Evolutionary conservation across 2,329 filamentous ascomycete species (phyloP).

Genomic region (Apiospora pterosperma): DNA sequence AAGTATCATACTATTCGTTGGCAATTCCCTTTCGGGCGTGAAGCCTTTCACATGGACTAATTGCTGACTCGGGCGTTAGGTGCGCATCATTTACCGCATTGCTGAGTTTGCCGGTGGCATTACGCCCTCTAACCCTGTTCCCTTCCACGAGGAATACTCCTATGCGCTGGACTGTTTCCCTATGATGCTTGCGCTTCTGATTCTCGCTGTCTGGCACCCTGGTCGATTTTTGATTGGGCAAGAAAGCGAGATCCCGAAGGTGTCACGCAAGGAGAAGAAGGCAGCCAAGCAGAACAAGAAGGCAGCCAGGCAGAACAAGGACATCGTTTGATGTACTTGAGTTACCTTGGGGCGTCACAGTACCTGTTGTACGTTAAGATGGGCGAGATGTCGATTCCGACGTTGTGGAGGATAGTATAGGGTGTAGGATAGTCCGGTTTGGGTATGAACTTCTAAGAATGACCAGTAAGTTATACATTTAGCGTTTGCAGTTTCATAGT

Average conservation of each 20-base stretch:
- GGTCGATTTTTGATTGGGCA: conserved; percentile 34
- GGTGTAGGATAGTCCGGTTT: not conserved
- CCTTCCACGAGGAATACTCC: conserved; percentile 49
- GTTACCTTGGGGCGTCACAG: no score
- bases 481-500: not conserved
- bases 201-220: conserved; percentile 38
- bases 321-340: not conserved
- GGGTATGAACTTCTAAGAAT: not conserved
- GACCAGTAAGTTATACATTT: not conserved
- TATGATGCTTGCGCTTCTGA: conserved; percentile 45
- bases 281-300: conserved; percentile 11
- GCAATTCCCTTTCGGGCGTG: not conserved
- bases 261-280: conserved; percentile 33
- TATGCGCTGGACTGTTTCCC: conserved; percentile 51
- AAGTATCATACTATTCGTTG: conserved; percentile 13
- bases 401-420: not conserved
- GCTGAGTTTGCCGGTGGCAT: conserved; percentile 50
- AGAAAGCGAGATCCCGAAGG: conserved; percentile 35
- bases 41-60: no score
- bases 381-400: not conserved
- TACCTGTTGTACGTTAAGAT: no score
- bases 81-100: conserved; percentile 59
- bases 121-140: conserved; percentile 38
- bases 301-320: not conserved
- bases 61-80: conserved; percentile 21